Conservation (phyloP, 75 land plant species). For the Ceratopteris richardii region DNA sequence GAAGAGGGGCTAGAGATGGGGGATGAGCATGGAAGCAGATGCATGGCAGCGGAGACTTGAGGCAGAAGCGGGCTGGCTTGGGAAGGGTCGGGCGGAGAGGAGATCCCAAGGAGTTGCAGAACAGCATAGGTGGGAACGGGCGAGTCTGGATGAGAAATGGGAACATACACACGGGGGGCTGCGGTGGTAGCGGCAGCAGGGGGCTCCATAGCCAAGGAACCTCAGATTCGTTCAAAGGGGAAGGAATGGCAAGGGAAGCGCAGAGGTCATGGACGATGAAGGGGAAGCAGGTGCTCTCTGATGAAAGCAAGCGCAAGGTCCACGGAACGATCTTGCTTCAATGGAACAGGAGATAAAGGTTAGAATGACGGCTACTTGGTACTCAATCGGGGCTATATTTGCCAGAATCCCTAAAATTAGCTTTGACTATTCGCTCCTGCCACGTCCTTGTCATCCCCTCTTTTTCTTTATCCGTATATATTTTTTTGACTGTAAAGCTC, state of each 20-base stretch:
- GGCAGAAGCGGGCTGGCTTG: neutral
- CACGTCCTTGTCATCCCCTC: too few species aligned
- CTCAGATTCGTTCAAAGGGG: neutral
- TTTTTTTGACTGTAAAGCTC: too few species aligned
- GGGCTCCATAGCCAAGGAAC: conserved; percentile 5
- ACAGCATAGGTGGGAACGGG: conserved; percentile 7
- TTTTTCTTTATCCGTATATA: too few species aligned
- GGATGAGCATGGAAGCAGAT: neutral
- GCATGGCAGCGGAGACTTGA: neutral
- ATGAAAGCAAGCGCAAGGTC: too few species aligned
- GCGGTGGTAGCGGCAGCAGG: conserved; percentile 4
- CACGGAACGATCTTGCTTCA: too few species aligned
- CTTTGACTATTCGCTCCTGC: too few species aligned
- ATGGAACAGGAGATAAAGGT: too few species aligned
- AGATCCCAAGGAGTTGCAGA: conserved; percentile 5
- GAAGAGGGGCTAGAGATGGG: neutral
- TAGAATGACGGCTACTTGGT: too few species aligned
- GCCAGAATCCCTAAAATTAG: too few species aligned
- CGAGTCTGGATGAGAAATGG: conserved; percentile 6
- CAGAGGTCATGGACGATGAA: neutral
- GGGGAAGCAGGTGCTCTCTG: neutral
- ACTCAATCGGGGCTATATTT: too few species aligned
- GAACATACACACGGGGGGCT: neutral
- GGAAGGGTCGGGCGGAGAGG: conserved; percentile 2
- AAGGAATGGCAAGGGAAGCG: neutral